Evolutionary conservation across 257 asterid genomes (phyloP).

Genomic region (Scutellaria minor): DNA sequence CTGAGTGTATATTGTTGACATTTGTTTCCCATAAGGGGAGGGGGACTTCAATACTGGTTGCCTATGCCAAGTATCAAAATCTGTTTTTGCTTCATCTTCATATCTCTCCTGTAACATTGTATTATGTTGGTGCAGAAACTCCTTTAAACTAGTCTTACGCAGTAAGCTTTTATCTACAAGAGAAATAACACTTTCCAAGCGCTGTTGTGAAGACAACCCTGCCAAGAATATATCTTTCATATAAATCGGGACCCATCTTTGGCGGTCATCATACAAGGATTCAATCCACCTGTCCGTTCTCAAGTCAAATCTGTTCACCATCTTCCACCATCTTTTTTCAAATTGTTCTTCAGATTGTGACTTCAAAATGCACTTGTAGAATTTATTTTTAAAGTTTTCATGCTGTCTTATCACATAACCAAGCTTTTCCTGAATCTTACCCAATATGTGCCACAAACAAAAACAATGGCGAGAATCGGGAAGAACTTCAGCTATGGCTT

Average conservation of each 20-base stretch:
- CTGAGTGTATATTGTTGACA: slow-evolving; percentile 54
- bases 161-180: slow-evolving; percentile 46
- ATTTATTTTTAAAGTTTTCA: slow-evolving; percentile 41
- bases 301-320: slow-evolving; percentile 49
- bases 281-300: slow-evolving; percentile 49
- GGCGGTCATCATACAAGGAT: slow-evolving; percentile 53
- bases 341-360: slow-evolving; percentile 53
- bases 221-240: slow-evolving; percentile 51
- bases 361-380: slow-evolving; percentile 54
- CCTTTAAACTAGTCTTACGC: slow-evolving; percentile 48
- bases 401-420: slow-evolving; percentile 46
- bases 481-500: slow-evolving; percentile 51
- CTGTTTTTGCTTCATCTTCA: slow-evolving; percentile 58
- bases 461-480: slow-evolving; percentile 55
- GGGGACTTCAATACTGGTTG: slow-evolving; percentile 54
- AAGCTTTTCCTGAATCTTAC: slow-evolving; percentile 52
- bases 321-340: slow-evolving; percentile 53
- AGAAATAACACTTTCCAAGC: slow-evolving; percentile 41
- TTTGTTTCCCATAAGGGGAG: slow-evolving; percentile 58
- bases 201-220: slow-evolving; percentile 49
- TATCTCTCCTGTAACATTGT: slow-evolving; percentile 46
- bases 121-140: slow-evolving; percentile 47
- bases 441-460: slow-evolving; percentile 57
- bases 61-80: slow-evolving; percentile 47
- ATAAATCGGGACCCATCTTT: slow-evolving; percentile 52